Conservation (phyloP, 129 eudicot species). For the Escallonia herrerae region DNA sequence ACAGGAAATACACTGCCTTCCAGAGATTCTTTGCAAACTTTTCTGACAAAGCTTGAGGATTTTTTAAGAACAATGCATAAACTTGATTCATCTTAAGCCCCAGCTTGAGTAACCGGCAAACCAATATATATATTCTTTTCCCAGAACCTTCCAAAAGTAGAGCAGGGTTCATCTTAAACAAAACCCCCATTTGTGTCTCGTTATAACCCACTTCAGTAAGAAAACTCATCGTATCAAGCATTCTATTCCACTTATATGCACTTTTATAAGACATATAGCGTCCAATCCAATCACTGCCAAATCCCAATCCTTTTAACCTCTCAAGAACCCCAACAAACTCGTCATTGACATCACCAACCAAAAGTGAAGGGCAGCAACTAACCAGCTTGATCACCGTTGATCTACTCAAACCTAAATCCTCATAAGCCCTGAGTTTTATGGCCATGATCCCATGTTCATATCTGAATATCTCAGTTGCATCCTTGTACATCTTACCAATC, state of each 20-base stretch:
- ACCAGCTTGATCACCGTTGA: conserved; percentile 50
- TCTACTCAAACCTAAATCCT: conserved; percentile 43
- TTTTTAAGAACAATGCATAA: conserved; percentile 26
- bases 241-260: conserved; percentile 46
- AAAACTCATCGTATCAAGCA: conserved; percentile 46
- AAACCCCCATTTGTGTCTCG: conserved; percentile 28
- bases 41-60: conserved; percentile 45
- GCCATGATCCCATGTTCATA: conserved; percentile 39
- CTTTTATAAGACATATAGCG: conserved; percentile 34
- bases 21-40: conserved; percentile 27
- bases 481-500: conserved; percentile 53
- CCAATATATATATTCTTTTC: conserved; percentile 40
- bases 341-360: conserved; percentile 36
- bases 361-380: conserved; percentile 51
- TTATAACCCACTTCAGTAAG: conserved; percentile 50
- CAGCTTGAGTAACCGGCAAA: conserved; percentile 49
- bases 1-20: conserved; percentile 27
- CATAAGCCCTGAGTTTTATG: conserved; percentile 52
- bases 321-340: conserved; percentile 39
- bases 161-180: conserved; percentile 40
- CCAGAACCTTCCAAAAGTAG: conserved; percentile 59
- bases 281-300: conserved; percentile 56
- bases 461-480: conserved; percentile 51
- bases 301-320: conserved; percentile 40
- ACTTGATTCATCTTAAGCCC: conserved; percentile 52